Conservation (phyloP, 2,329 filamentous ascomycete species). For the Penicillium sp. region DNA sequence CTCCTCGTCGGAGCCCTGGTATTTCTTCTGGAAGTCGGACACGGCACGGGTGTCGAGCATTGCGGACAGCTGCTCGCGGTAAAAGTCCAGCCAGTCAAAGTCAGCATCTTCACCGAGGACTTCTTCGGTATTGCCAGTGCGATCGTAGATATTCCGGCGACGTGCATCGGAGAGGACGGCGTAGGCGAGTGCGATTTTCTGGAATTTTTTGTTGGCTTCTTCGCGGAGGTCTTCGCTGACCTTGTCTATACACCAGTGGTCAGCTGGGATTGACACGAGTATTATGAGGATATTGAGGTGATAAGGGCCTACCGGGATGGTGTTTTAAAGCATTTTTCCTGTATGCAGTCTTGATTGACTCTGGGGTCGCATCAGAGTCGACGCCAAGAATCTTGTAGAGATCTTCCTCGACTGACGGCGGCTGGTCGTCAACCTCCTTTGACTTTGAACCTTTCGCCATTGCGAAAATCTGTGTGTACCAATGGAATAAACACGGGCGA, state of each 20-base stretch:
- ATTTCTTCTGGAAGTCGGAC: slow-evolving; percentile 71
- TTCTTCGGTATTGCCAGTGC: slow-evolving; percentile 85
- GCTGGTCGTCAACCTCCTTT: slow-evolving; percentile 36
- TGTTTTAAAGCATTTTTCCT: slow-evolving; percentile 84
- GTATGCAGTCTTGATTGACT: slow-evolving; percentile 88
- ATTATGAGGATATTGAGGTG: neutral
- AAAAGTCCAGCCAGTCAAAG: slow-evolving; percentile 91
- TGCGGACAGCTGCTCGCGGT: slow-evolving; percentile 78
- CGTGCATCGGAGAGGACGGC: slow-evolving; percentile 83
- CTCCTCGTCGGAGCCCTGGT: slow-evolving; percentile 87
- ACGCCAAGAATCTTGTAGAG: slow-evolving; percentile 82
- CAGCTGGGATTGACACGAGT: neutral
- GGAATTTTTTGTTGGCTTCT: slow-evolving; percentile 77
- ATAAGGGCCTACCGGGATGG: slow-evolving; percentile 68
- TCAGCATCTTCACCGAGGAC: slow-evolving; percentile 70
- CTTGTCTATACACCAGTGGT: slow-evolving; percentile 65
- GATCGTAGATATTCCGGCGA: slow-evolving; percentile 83
- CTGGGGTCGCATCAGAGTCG: slow-evolving; percentile 68
- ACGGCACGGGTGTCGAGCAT: slow-evolving; percentile 75
- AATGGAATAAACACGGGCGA: neutral
- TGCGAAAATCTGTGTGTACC: neutral
- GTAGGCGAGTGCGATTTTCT: slow-evolving; percentile 90
- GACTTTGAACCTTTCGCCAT: slow-evolving; percentile 23
- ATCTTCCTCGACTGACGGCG: slow-evolving; percentile 30
- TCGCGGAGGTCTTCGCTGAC: slow-evolving; percentile 67